These are phyloP conservation scores for Aureobasidium leucospermi DNA, from an alignment of 2,329 filamentous ascomycete species.

Conservation along the genomic window DNA sequence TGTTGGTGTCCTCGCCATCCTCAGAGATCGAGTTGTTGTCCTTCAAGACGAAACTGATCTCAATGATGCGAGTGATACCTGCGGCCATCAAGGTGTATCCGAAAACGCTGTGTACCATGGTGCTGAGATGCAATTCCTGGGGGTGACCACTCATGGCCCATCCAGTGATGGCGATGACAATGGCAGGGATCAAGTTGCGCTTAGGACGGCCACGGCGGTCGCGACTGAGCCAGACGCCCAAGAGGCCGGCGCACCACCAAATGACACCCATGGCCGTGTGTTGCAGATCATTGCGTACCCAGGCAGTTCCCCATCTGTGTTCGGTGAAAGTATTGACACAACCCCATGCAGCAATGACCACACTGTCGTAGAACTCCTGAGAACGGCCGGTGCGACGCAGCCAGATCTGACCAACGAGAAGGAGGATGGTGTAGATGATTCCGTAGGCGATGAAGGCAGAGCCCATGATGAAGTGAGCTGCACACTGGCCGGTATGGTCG, in stretches of 20 bases:
- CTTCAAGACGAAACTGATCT: slow-evolving; percentile 78
- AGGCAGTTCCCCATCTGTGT: slow-evolving; percentile 82
- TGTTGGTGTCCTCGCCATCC: slow-evolving; percentile 36
- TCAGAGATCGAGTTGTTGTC: slow-evolving; percentile 48
- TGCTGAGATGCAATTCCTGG: slow-evolving; percentile 74
- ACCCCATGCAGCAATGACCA: slow-evolving; percentile 88
- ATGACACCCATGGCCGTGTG: slow-evolving; percentile 99
- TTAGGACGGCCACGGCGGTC: slow-evolving; percentile 78
- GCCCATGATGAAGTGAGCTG: slow-evolving; percentile 98
- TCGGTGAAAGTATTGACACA: slow-evolving; percentile 98
- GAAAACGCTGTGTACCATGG: slow-evolving; percentile 81
- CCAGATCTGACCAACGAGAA: slow-evolving; percentile 85
- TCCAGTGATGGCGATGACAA: slow-evolving; percentile 86
- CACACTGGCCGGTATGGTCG: slow-evolving; percentile 85
- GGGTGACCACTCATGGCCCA: slow-evolving; percentile 94
- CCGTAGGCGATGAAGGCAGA: slow-evolving; percentile 93
- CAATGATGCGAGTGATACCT: slow-evolving; percentile 75
- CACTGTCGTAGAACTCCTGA: slow-evolving; percentile 94
- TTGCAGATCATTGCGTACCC: slow-evolving; percentile 91
- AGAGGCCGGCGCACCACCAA: slow-evolving; percentile 91
- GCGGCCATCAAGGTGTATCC: slow-evolving; percentile 94
- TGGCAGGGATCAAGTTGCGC: slow-evolving; percentile 85
- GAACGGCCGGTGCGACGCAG: slow-evolving; percentile 73
- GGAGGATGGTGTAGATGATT: slow-evolving; percentile 74
- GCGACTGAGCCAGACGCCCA: slow-evolving; percentile 85